Base-by-base conservation (phyloP, 2,329 filamentous ascomycete species). In the Ophidiomyces ophidiicola region DNA sequence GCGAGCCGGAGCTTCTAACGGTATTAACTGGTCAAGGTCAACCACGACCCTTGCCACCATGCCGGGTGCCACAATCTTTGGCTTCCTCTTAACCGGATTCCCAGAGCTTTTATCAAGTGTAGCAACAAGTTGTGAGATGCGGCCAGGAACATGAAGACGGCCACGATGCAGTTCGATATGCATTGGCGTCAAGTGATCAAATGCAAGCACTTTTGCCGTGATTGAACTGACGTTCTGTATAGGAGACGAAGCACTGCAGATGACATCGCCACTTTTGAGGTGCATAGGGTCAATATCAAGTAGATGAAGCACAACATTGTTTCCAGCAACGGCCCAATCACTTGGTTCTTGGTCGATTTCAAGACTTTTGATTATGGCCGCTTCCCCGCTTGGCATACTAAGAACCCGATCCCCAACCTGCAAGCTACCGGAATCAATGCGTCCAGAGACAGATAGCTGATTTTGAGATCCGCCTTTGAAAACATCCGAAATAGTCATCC, bases 311-410 rank as follows among this genome's bases (percentile, higher is more conserved):
- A 78, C 80, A 11, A 83, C 76, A 44, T 90, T 93, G 54, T 96
- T 85, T 1, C 88, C 88, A 1, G 88, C 87, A 10, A 94, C 86
- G 0, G 83, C 85, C 85, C 86, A 98, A 44, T 94, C 86, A 8
- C 71, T 74, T 1, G 73, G 63, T 36, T 82, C 74, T 15, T 76
- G 71, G 54, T 88, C 80, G 6, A 86, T 71, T 56, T 90, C 79
- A 33, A 98, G 69, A 3, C 76, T 80, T 56, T 88, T 93, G 58
- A 96, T 72, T 36, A 76, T 77, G 1, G 84, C 87, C 25, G 74
- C 79, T 55, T 94, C 82, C 17, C 78, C 78, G 39, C 82, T 82
- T 0, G 90, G 90, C 57, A 92, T 80, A 2, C 84, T 74, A 4
- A 87, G 56, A 10, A 96, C 65, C 1, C 72, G 71, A 52, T 98